A percentile compares a stretch with the other conserved stretches of the same genome.
phyloP scores from a whole-genome alignment of 2,329 filamentous ascomycete genomes.

The Incumbomyces lentus region DNA sequence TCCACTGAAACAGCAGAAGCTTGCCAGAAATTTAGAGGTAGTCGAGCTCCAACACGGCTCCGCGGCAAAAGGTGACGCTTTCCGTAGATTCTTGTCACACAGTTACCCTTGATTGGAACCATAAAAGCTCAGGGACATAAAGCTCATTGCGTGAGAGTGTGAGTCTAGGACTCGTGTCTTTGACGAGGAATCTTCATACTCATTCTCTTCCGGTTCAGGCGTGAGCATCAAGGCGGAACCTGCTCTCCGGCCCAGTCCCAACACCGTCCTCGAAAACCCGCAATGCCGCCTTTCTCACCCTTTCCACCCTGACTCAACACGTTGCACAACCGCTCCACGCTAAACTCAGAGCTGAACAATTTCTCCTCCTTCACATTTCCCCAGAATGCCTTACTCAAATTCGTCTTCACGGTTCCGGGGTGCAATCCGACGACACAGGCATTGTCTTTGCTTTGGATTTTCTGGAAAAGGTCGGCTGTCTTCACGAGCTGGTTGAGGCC shows the following conservation, averaged over 20 bases:
- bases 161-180: too few species aligned
- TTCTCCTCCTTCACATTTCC: conserved; percentile 48
- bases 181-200: too few species aligned
- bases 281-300: conserved; percentile 30
- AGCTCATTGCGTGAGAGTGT: too few species aligned
- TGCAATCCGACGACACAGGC: conserved; percentile 63
- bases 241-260: conserved; percentile 21
- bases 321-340: conserved; percentile 53
- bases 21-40: too few species aligned
- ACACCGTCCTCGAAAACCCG: conserved; percentile 12
- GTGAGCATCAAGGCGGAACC: conserved; percentile 11
- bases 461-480: conserved; percentile 60
- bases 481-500: conserved; percentile 62
- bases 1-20: too few species aligned
- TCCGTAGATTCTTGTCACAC: too few species aligned
- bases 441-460: conserved; percentile 45
- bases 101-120: too few species aligned
- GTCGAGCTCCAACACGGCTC: too few species aligned
- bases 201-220: too few species aligned
- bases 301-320: conserved; percentile 51
- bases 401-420: conserved; percentile 71
- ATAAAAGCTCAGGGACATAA: too few species aligned
- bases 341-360: conserved; percentile 57
- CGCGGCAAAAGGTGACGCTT: too few species aligned
- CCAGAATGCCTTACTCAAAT: conserved; percentile 65